Percentiles rank a stretch among this genome's conserved stretches.
Conservation (phyloP, 768 basidiomycete genomes). For the Boletus subcaerulescens region DNA sequence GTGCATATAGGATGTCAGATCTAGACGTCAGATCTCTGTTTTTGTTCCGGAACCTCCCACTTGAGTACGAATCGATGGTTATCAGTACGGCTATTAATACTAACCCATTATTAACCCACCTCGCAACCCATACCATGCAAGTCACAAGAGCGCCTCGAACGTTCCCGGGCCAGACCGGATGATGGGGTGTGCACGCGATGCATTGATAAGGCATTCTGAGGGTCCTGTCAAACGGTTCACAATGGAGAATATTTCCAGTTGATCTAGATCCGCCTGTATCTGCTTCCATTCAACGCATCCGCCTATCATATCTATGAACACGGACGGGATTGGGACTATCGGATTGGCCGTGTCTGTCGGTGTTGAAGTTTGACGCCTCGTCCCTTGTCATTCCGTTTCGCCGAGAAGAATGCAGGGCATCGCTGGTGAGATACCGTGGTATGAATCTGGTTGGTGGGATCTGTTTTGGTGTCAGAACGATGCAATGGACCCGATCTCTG, state of each 20-base stretch:
- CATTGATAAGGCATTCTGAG: neutral
- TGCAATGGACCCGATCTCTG: neutral
- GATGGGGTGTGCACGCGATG: neutral
- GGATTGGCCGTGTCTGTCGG: neutral
- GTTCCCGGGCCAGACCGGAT: conserved; percentile 5
- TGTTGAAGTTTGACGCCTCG: no score
- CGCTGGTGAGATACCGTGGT: neutral
- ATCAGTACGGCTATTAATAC: neutral
- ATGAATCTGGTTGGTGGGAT: neutral
- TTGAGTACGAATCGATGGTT: neutral
- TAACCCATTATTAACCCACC: neutral
- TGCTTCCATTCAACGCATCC: neutral
- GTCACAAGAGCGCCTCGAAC: neutral
- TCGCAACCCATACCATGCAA: neutral
- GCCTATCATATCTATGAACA: neutral
- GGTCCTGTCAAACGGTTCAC: neutral
- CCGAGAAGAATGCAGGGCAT: no score
- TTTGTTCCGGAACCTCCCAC: neutral
- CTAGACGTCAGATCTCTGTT: neutral
- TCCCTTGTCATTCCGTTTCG: no score
- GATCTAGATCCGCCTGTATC: conserved; percentile 1
- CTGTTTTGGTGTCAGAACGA: neutral
- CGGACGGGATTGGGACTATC: neutral
- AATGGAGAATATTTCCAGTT: neutral
- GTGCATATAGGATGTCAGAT: neutral